Percentiles rank a stretch among this genome's conserved stretches.
Evolutionary conservation across 768 basidiomycete species (phyloP).

Genomic region (Sistotremastrum niveocremeum): DNA sequence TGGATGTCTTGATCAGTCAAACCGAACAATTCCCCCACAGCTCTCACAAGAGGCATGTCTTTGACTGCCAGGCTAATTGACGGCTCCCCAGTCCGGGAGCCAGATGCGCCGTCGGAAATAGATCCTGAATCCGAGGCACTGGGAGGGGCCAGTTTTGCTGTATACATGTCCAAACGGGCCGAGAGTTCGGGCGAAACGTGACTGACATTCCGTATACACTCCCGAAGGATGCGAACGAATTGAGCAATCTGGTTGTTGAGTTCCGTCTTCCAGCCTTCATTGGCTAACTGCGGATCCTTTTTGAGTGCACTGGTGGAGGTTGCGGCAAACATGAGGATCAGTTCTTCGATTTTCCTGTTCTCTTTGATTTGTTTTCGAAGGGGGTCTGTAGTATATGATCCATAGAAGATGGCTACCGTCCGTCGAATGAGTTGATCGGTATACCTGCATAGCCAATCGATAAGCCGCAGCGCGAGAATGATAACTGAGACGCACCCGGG

Average conservation of each 20-base stretch:
- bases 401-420: constrained; percentile 88
- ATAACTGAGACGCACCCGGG: constrained; percentile 45
- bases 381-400: constrained; percentile 70
- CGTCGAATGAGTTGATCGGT: constrained; percentile 81
- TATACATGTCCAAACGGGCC: constrained; percentile 71
- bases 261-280: constrained; percentile 87
- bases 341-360: constrained; percentile 92
- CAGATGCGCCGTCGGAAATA: constrained; percentile 50
- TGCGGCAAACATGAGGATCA: constrained; percentile 92
- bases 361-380: constrained; percentile 91
- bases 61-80: constrained; percentile 35
- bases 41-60: constrained; percentile 68
- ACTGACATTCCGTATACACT: constrained; percentile 56
- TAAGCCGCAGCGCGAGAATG: background rate
- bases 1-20: constrained; percentile 54
- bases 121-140: constrained; percentile 34
- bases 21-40: constrained; percentile 63
- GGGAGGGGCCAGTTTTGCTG: constrained; percentile 61
- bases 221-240: constrained; percentile 77
- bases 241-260: constrained; percentile 84
- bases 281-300: constrained; percentile 75
- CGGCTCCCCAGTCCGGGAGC: constrained; percentile 40
- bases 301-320: constrained; percentile 76
- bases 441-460: constrained; percentile 38
- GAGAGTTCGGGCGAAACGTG: constrained; percentile 78